phyloP scores from a whole-genome alignment of 2,329 filamentous ascomycete species.

The Aspergillus sp. region DNA sequence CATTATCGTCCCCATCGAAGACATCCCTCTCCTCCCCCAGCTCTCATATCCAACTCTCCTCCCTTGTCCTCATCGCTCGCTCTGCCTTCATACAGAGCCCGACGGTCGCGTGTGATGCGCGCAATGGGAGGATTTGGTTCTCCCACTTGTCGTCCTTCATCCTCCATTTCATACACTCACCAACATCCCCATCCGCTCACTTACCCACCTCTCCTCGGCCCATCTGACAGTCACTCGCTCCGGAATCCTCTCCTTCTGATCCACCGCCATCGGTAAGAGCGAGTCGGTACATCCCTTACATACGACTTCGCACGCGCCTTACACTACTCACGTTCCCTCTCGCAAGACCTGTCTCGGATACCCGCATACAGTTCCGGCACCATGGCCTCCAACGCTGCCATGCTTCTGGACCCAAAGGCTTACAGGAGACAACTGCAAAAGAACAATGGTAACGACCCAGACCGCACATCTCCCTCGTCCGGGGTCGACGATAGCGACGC shows the following conservation, averaged over 20 bases:
- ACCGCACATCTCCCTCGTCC: conserved; percentile 8
- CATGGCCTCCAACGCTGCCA: conserved; percentile 42
- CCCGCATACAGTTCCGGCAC: conserved; percentile 11
- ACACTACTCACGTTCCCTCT: neutral
- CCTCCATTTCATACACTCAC: neutral
- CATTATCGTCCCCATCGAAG: conserved; percentile 9
- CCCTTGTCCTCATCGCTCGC: neutral
- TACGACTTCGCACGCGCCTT: neutral
- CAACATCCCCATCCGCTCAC: neutral
- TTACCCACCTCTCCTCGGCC: neutral
- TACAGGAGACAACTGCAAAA: conserved; percentile 35
- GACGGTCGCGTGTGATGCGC: neutral
- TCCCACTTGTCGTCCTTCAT: conserved; percentile 2
- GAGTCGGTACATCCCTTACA: neutral
- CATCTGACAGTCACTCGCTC: neutral
- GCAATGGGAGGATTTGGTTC: conserved; percentile 1
- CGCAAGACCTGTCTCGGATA: conserved; percentile 12
- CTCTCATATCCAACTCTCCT: neutral
- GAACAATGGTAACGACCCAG: conserved; percentile 32
- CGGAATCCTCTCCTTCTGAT: neutral
- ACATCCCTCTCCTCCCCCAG: neutral
- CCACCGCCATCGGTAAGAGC: too few relatives aligned
- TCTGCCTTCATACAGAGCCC: neutral
- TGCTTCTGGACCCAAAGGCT: conserved; percentile 45
- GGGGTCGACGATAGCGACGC: conserved; percentile 7